Base-by-base conservation (phyloP, 108 stramenopile species). In the Pseudonitzschia delicatissima region DNA sequence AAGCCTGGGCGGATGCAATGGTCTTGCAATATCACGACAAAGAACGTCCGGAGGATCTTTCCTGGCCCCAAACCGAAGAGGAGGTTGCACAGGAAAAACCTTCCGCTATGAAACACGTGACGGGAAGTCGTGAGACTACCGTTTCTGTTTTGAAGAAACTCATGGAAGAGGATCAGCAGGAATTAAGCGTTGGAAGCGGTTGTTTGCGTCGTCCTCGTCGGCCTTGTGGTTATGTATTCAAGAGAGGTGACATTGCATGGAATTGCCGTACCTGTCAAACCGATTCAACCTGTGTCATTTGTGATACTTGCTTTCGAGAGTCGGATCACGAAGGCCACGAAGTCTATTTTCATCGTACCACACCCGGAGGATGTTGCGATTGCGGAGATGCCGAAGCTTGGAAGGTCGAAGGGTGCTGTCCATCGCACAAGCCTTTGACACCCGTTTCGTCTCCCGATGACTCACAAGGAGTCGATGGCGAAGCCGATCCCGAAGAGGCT, bases 311-410 rank as follows among this genome's bases (percentile, higher is more conserved):
- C 75, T 99, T 97, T 72, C 87, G 87, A 23, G 58, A 82, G 21
- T 80, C 78, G 13, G 80, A 97, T 71, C 98, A 99, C 70, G 80
- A 84, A 18, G 97, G 97, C 3, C 97, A 99, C 69, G 94, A 99
- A 71, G 98, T 99, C 39, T 93, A 88, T 57, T 99, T 99, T 76
- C 97, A 99, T 74, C 82, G 93, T 39, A 96, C 98, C 27, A 83
- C 77, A 20, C 96, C 97, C 13, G 97, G 97, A 18, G 98, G 98
- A 45, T 99, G 98, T 77, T 99, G 98, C 64, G 98, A 99, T 82
- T 99, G 98, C 66, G 98, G 98, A n/a, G 98, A 99, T 74, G 65
- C 79, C 4, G 98, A 99, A 71, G 97, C 98, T 17, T 99, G 98
- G 98, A 81, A 79, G 21, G 70, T 78, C 7, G 82, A 80, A 51